Percentiles rank a stretch among this genome's conserved stretches.
Conservation (phyloP, 176 grass and related monocot species). For the Ampelocalamus luodianensis region DNA sequence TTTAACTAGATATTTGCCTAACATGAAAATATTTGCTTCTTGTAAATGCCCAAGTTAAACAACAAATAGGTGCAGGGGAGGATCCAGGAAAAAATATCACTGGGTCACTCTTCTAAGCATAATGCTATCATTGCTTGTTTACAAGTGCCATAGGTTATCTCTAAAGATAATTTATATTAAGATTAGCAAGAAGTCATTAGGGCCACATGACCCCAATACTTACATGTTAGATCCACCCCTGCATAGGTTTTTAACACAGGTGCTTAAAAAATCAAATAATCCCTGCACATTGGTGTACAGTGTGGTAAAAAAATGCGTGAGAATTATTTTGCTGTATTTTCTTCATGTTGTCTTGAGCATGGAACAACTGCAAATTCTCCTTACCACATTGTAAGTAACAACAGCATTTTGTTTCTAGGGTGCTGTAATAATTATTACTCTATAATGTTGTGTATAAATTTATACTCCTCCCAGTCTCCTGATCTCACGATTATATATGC, state of each 20-base stretch:
- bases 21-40: not conserved
- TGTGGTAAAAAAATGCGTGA: slow-evolving; percentile 10
- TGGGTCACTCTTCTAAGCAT: no score
- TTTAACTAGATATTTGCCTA: not conserved
- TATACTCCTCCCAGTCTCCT: not conserved
- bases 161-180: no score
- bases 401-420: not conserved
- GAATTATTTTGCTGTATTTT: not conserved
- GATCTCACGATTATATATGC: not conserved
- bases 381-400: not conserved
- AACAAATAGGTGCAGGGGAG: not conserved
- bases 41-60: not conserved
- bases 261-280: not conserved
- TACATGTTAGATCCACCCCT: no score
- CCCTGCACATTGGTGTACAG: not conserved
- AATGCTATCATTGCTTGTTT: no score
- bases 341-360: not conserved
- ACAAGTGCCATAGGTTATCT: no score
- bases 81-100: no score
- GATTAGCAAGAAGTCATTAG: no score
- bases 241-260: no score
- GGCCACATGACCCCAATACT: no score
- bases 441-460: not conserved
- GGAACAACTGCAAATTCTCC: not conserved
- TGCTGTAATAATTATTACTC: not conserved